Conservation (phyloP, 495 filamentous ascomycete species). For the Darksidea phi region DNA sequence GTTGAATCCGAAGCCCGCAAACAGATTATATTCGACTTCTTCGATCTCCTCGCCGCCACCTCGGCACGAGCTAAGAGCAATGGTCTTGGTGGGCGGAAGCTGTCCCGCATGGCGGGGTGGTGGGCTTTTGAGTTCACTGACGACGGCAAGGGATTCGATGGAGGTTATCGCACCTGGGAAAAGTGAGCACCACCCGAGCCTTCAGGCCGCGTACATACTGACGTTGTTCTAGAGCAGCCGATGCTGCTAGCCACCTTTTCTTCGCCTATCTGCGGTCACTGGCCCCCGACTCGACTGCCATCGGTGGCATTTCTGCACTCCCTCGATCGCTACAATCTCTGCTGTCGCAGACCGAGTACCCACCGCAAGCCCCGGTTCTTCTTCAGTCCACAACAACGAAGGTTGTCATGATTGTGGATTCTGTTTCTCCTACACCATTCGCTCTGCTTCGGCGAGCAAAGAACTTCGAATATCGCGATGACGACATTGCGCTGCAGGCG, state of each 20-base stretch:
- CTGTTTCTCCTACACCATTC: constrained; percentile 93
- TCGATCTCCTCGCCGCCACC: constrained; percentile 84
- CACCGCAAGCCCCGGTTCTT: constrained; percentile 73
- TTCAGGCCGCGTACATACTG: constrained; percentile 21
- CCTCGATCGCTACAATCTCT: constrained; percentile 89
- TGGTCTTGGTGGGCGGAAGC: constrained; percentile 87
- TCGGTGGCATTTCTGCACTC: constrained; percentile 74
- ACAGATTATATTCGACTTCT: constrained; percentile 93
- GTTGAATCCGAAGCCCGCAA: constrained; percentile 83
- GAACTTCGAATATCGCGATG: constrained; percentile 90
- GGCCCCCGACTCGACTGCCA: constrained; percentile 69
- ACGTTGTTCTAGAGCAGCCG: constrained; percentile 65
- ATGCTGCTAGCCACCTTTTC: constrained; percentile 94
- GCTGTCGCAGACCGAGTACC: constrained; percentile 91
- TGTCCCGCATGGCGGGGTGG: constrained; percentile 95
- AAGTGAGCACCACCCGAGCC: constrained; percentile 45
- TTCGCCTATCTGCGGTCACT: constrained; percentile 94
- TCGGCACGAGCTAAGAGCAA: constrained; percentile 86
- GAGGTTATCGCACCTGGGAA: constrained; percentile 85
- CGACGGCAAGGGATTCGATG: constrained; percentile 87
- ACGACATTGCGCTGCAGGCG: constrained; percentile 75
- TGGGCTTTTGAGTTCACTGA: constrained; percentile 96
- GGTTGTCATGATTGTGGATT: constrained; percentile 95
- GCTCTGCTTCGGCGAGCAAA: constrained; percentile 85
- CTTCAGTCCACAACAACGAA: constrained; percentile 79